Base-by-base conservation (phyloP, 139 green algal species). In the Chlorella sorokiniana region DNA sequence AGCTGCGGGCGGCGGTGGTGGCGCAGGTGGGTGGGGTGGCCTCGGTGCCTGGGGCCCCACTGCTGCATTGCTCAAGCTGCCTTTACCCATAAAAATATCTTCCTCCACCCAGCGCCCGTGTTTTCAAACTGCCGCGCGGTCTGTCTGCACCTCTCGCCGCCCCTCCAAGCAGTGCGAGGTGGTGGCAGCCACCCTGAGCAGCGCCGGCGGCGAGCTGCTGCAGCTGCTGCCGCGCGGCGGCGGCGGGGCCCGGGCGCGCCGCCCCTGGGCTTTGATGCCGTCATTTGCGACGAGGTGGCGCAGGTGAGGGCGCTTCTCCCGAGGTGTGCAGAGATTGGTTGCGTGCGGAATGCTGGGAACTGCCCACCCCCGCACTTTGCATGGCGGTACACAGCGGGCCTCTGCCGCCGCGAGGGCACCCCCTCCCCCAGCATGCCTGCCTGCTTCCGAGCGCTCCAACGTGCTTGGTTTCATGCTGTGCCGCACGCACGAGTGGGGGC, bases 221-320 rank as follows among this genome's bases (percentile, higher is more conserved):
- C 48, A 61, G 45, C 84, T 93, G 23, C 31, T 87, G 63, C 44
- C 63, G 10, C n/a, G 69, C 45, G 45, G 41, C 52, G 22, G 72
- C 45, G 0, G 23, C 22, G 4, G 35, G 56, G 54, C 73, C 20
- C 5, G 27, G 33, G 11, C 7, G 73, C 73, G 3, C 48, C 71
- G 1, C 54, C 69, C 23, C n/a, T 70, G 23, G 78, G 67, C 10
- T 83, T 77, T 69, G 78, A 77, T 35, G 67, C 67, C 29, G 69
- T 69, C 54, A 76, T 82, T 42, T 75, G 65, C 23, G 96, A 99
- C 78, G 96, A 99, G 76, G 96, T 96, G 23, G 94, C 91, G 16
- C 96, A 99, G 86, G 91, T 76, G 25, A 45, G 70, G 8, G 7
- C 11, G 10, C 52, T 10, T 14, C 3, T n/a, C n/a, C n/a, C n/a